Evolutionary conservation across 306 rosid species (phyloP), one percentile per base, ranked within the genome.

Genomic region (Calophaca sinica): DNA sequence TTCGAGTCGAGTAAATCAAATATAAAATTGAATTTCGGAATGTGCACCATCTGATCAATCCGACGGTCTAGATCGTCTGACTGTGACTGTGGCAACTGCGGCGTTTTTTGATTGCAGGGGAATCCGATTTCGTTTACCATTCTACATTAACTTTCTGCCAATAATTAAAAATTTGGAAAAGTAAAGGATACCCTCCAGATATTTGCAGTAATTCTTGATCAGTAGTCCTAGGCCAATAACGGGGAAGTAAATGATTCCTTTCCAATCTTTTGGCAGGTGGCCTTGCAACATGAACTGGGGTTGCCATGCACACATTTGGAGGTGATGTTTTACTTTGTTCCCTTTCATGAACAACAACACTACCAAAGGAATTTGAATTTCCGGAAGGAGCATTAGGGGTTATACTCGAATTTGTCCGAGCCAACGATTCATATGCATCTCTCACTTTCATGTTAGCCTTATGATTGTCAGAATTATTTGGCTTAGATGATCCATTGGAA

Each of bases 231-330:
- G 98, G 98, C 93, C 96, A 89, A 79, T 94, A 89, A 44, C 98
- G 97, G 15, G 96, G 94, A 82, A 90, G 97, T 58, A 91, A 84
- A 86, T 89, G 94, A 82, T 91, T 91, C 80, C 90, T 79, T 11
- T 94, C 96, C 84, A 93, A 86, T 72, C 94, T 93, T 85, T 91
- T 94, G 41, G 97, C 93, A 70, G 98, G 96, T 78, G 97, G 94
- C 82, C 97, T 85, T 20, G 26, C 26, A 20, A 20, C 26, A 20
- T 20, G 26, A 20, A 20, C 26, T 20, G 26, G 26, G 26, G 26
- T 20, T 20, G 26, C 26, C 26, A 20, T 20, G 26, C 26, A 20
- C 26, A 20, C 26, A 20, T 76, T 96, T 33, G 87, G 75, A 74
- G 90, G 61, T 44, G 90, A 73, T 72, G 86, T 35, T 82, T 82